Base-by-base conservation (phyloP, 495 filamentous ascomycete species). In the Tetracladium setigerum region DNA sequence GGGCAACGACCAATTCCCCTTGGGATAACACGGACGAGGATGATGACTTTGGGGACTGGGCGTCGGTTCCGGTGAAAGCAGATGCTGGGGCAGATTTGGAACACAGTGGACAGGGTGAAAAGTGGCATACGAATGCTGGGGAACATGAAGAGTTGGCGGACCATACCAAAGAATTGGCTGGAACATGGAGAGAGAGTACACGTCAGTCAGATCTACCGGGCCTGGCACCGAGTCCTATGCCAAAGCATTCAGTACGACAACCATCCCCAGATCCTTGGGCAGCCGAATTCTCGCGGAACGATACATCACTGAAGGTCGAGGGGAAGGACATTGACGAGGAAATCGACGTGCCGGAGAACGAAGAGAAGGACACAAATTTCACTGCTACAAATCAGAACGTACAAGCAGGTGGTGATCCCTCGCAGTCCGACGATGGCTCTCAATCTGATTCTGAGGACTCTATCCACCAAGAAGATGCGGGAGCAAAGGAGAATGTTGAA, bases 221-320 rank as follows among this genome's bases (percentile, higher is more conserved):
- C 14, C 17, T 51, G 14, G 31, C 24, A 15, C 53, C 49, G 18
- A 52, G 49, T 47, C 40, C 43, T 12, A 10, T 49, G 3, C 32
- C 48, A 30, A 46, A 51, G 10, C 13, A 40, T 31, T 4, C 18
- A 14, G 46, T 66, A 15, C 71, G 69, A 53, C 65, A 70, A 16
- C 65, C 63, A n/a, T 75, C 73, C 4, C 70, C 70, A n/a, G 73
- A 77, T 58, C 73, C 73, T 2, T 77, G 72, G 72, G 61, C 65
- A 2, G 15, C 58, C 30, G 67, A 66, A 30, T 50, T 60, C n/a
- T 60, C 62, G 13, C 41, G 57, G 7, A 56, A 58, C 11, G 60
- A 58, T 17, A 53, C 54, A 10, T 15, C 58, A 33, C 47, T 56
- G 17, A 15, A 59, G 31, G 50, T 56, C n/a, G 19, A 32, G 13